Base-by-base conservation (phyloP, 1,284 basidiomycete species). In the Ganoderma boninense region DNA sequence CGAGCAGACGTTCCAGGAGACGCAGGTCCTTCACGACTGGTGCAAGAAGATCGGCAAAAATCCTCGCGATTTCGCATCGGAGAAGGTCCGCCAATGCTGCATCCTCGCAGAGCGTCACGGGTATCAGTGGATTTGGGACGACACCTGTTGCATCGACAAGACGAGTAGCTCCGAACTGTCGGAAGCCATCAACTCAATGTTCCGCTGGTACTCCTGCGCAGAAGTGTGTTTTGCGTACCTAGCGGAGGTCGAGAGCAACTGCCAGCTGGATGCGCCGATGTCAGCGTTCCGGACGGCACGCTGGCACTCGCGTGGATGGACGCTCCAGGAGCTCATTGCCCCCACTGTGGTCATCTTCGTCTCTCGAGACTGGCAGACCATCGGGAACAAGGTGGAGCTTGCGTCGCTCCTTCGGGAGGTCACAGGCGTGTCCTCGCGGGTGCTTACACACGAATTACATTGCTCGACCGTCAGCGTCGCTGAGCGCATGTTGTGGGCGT, bases 111-210 rank as follows among this genome's bases (percentile, higher is more conserved):
- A 56, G 16, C n/a, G 52, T 4, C n/a, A 42, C 26, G 46, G 49
- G 16, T 56, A 56, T 20, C 26, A 20, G n/a, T 71, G 63, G 66
- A 18, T 68, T 13, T 71, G 69, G 69, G 62, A 64, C 52, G 66
- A 71, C 61, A 68, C 69, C 2, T 71, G 69, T 42, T 71, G 69
- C 63, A 71, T 71, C 60, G 63, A 71, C 66, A 65, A 71, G 62
- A 64, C 62, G 29, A 70, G 65, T 62, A 67, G 66, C 43, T 46
- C 66, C 1, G 69, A 71, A 32, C 64, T 65, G 7, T 68, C 69
- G 18, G 69, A 71, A 60, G 66, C 69, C 4, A 67, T 71, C 63
- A 71, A 71, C 60, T 71, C 69, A 14, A 71, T 71, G 69, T 71
- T 64, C 63, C 59, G 4, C 8, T 71, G 56, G 56, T 71, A 67